Base-by-base conservation (phyloP, 345 rosid genomes). In the Garcia nutans region DNA sequence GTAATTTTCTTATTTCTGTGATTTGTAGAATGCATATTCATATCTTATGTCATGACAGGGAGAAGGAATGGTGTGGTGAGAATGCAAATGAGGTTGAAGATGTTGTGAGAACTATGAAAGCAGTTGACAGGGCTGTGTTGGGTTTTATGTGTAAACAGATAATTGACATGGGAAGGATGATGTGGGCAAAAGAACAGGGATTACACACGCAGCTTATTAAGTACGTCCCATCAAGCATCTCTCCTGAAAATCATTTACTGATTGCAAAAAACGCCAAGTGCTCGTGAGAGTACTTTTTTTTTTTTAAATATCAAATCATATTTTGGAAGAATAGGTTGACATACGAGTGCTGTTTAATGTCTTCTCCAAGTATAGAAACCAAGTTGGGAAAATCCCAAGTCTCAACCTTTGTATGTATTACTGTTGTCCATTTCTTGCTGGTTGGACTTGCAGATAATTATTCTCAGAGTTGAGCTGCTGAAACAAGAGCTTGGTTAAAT, bases 91-190 rank as follows among this genome's bases (percentile, higher is more conserved):
- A 83, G 2, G 85, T 90, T 44, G 93, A 90, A 80, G 94, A 81
- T 68, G 78, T 81, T 10, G 86, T 88, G 64, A 87, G 84, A 89
- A 85, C 85, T 19, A 89, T 91, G 91, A 85, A 90, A 76, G 84
- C 92, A 23, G 72, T 67, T 22, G 91, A 89, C 65, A 88, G 99
- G 77, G 99, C 97, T 44, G 79, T 70, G 73, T 67, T 93, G 76
- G 99, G 97, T 10, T 93, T 93, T 58, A 90, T 88, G 84, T 95
- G 99, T 85, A 95, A 95, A 81, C 89, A 88, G 85, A 89, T 93
- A 12, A 86, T 95, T 4, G 99, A 95, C 78, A 64, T 74, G 5
- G 97, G 99, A 78, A 93, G 97, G 86, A 77, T 90, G 86, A 84
- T 77, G 84, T 93, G 97, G 96, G 83, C 85, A 61, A 86, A 78